A percentile compares a stretch with the other conserved stretches of the same genome.
These are phyloP conservation scores for Protea cynaroides DNA, from an alignment of 164 flowering plant genomes.

Conservation along the genomic window DNA sequence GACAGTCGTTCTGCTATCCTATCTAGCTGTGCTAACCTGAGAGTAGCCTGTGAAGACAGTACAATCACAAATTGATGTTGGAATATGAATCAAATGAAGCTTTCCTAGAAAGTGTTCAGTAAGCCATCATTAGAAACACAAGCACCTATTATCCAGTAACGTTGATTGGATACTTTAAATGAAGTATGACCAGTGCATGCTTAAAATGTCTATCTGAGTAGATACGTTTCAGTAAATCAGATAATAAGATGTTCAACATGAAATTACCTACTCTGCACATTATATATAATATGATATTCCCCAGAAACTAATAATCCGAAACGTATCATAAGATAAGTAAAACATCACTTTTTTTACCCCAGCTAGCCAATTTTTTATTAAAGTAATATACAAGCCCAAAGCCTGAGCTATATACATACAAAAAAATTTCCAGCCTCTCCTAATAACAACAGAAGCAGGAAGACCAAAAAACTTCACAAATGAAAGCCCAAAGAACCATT, in stretches of 20 bases:
- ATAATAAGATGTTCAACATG: not conserved
- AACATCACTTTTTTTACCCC: too few relatives aligned
- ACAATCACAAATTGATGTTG: slow-evolving; percentile 10
- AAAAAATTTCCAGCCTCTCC: too few relatives aligned
- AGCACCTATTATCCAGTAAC: slow-evolving; percentile 6
- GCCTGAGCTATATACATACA: too few relatives aligned
- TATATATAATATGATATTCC: not conserved
- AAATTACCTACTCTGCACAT: not conserved
- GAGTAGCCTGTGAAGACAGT: slow-evolving; percentile 59
- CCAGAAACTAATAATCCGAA: not conserved
- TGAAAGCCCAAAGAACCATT: too few relatives aligned
- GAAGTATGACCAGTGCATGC: not conserved
- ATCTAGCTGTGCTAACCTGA: slow-evolving; percentile 88
- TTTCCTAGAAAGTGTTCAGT: slow-evolving; percentile 2
- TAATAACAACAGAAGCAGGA: too few relatives aligned
- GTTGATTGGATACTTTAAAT: slow-evolving; percentile 2
- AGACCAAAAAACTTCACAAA: too few relatives aligned
- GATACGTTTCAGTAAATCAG: not conserved
- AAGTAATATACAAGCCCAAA: too few relatives aligned
- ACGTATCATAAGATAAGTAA: too few relatives aligned
- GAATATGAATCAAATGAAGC: slow-evolving; percentile 7
- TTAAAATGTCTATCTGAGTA: slow-evolving; percentile 4
- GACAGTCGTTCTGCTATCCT: slow-evolving; percentile 76
- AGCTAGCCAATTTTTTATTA: too few relatives aligned
- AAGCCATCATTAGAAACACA: slow-evolving; percentile 2